A percentile compares a stretch with the other conserved stretches of the same genome.
These are phyloP conservation scores for Nemophila menziesii DNA, from an alignment of 257 asterid genomes.

Conservation along the genomic window DNA sequence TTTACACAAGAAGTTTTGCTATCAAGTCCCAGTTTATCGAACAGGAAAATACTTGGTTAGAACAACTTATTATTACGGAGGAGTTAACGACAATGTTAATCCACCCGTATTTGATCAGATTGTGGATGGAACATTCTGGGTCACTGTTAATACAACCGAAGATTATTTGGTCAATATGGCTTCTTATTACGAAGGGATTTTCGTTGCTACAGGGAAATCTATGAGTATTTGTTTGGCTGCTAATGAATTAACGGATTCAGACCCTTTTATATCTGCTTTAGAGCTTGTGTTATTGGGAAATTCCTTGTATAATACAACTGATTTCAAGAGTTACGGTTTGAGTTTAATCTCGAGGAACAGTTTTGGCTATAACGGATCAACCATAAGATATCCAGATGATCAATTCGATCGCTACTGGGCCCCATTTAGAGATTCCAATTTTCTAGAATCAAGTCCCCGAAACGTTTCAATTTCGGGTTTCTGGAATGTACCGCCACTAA, in stretches of 20 bases:
- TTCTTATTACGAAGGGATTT: conserved; percentile 60
- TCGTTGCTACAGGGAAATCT: conserved; percentile 59
- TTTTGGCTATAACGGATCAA: conserved; percentile 67
- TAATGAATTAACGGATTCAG: conserved; percentile 69
- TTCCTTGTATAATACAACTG: conserved; percentile 78
- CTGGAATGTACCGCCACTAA: conserved; percentile 82
- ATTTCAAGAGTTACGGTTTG: conserved; percentile 44
- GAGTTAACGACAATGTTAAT: conserved; percentile 41
- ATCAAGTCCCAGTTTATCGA: conserved; percentile 52
- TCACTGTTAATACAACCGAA: conserved; percentile 68
- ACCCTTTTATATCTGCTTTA: conserved; percentile 87
- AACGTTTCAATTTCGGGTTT: conserved; percentile 58
- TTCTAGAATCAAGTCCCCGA: conserved; percentile 23
- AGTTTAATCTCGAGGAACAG: conserved; percentile 67
- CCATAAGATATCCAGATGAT: conserved; percentile 75
- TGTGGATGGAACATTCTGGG: conserved; percentile 91
- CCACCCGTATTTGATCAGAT: conserved; percentile 94
- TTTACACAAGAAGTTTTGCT: conserved; percentile 68
- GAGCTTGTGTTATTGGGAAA: conserved; percentile 60
- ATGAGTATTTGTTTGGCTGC: conserved; percentile 84
- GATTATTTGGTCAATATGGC: conserved; percentile 30
- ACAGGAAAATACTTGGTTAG: conserved; percentile 51
- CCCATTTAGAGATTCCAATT: conserved; percentile 45
- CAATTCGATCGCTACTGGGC: conserved; percentile 76
- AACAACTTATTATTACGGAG: conserved; percentile 78